Evolutionary conservation across 805 yeast species (phyloP).

Genomic region (Nakazawaea populi): DNA sequence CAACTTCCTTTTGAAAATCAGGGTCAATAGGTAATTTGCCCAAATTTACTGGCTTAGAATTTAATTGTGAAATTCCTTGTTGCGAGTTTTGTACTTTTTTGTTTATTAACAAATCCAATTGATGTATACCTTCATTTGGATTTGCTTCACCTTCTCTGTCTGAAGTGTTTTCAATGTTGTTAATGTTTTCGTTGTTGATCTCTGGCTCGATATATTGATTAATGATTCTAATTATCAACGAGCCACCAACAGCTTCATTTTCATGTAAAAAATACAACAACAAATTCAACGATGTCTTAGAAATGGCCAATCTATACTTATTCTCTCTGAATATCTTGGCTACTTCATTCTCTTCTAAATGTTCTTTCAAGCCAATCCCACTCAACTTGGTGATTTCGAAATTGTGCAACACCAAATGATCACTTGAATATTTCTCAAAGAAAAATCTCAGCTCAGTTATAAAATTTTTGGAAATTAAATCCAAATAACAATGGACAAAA

Average conservation of each 20-base stretch:
- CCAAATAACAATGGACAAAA: constrained; percentile 84
- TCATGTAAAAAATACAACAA: constrained; percentile 84
- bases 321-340: constrained; percentile 70
- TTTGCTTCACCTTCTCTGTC: constrained; percentile 44
- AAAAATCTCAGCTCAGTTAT: constrained; percentile 62
- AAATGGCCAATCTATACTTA: constrained; percentile 69
- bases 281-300: constrained; percentile 80
- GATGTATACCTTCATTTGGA: constrained; percentile 48
- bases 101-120: constrained; percentile 29
- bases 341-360: constrained; percentile 73
- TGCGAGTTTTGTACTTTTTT: constrained; percentile 6
- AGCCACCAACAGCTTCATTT: constrained; percentile 89
- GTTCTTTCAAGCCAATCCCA: constrained; percentile 74
- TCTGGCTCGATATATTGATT: constrained; percentile 71
- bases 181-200: constrained; percentile 27
- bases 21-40: constrained; percentile 86
- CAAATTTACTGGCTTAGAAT: constrained; percentile 67
- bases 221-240: constrained; percentile 74
- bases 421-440: constrained; percentile 66
- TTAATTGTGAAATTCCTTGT: constrained; percentile 31
- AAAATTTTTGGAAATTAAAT: constrained; percentile 62
- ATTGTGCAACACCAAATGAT: constrained; percentile 72
- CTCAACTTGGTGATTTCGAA: constrained; percentile 67
- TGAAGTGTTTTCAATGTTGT: constrained; percentile 28
- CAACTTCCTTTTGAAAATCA: constrained; percentile 78